These are phyloP conservation scores for Clathrospora elynae DNA, from an alignment of 2,329 filamentous ascomycete genomes.

Conservation along the genomic window DNA sequence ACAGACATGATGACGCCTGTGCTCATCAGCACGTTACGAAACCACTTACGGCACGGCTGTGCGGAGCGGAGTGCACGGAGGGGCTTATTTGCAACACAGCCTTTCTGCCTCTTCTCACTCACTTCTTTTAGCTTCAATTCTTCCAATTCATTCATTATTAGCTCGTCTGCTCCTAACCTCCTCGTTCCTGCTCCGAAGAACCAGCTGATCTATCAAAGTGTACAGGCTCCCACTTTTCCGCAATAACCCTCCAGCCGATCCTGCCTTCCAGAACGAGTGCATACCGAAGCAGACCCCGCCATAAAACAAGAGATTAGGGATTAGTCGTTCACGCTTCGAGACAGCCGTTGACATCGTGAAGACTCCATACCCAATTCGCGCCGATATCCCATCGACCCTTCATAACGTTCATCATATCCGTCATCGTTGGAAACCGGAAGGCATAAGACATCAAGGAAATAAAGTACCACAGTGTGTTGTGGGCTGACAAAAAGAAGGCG, in stretches of 20 bases:
- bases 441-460: conserved; percentile 24
- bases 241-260: conserved; percentile 11
- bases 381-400: conserved; percentile 23
- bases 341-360: conserved; percentile 29
- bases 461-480: conserved; percentile 19
- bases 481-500: conserved; percentile 27
- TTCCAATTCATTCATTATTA: conserved; percentile 29
- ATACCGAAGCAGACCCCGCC: conserved; percentile 23
- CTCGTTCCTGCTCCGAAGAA: conserved; percentile 12
- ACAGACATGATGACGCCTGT: conserved; percentile 33
- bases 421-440: conserved; percentile 29
- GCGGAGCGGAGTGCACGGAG: conserved; percentile 28
- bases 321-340: conserved; percentile 29
- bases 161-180: conserved; percentile 21
- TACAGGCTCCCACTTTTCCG: conserved; percentile 9
- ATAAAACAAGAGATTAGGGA: conserved; percentile 25
- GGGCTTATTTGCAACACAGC: conserved; percentile 26
- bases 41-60: conserved; percentile 30
- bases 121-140: conserved; percentile 16
- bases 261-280: conserved; percentile 7
- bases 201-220: conserved; percentile 22
- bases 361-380: conserved; percentile 16
- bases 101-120: conserved; percentile 23
- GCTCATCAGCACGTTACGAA: conserved; percentile 35
- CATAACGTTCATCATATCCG: conserved; percentile 32